A percentile compares a stretch with the other conserved stretches of the same genome.
Evolutionary conservation across 768 basidiomycete genomes (phyloP).

Genomic region (Cantharellus anzutake): DNA sequence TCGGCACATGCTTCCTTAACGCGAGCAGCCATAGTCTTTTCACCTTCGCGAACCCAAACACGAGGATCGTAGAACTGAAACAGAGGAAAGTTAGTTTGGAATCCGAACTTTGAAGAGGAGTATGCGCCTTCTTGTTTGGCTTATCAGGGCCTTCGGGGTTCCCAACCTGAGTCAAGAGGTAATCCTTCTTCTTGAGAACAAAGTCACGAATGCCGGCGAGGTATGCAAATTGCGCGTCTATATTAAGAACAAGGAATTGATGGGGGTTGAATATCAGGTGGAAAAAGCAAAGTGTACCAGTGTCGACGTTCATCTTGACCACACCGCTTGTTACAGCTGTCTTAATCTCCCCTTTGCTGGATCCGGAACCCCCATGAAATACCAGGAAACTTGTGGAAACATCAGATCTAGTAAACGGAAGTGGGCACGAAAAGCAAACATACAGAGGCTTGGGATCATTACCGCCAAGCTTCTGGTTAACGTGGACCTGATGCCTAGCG

Average conservation of each 20-base stretch:
- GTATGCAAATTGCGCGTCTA: slow-evolving; percentile 83
- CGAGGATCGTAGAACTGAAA: slow-evolving; percentile 78
- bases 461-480: slow-evolving; percentile 45
- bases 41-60: slow-evolving; percentile 97
- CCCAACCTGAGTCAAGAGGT: slow-evolving; percentile 79
- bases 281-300: slow-evolving; percentile 23
- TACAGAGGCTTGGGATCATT: slow-evolving; percentile 62
- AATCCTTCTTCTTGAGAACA: slow-evolving; percentile 65
- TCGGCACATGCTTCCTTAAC: slow-evolving; percentile 90
- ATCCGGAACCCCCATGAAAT: slow-evolving; percentile 99
- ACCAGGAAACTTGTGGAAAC: slow-evolving; percentile 63
- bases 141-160: slow-evolving; percentile 95
- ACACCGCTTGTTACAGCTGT: slow-evolving; percentile 85
- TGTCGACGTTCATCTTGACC: slow-evolving; percentile 99
- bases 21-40: slow-evolving; percentile 74
- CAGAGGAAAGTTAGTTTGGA: background rate
- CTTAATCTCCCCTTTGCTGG: slow-evolving; percentile 85
- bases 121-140: slow-evolving; percentile 89
- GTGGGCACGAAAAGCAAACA: slow-evolving; percentile 16
- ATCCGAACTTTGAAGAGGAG: slow-evolving; percentile 2
- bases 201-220: slow-evolving; percentile 80
- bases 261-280: background rate
- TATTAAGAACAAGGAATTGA: background rate
- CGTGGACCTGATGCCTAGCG: slow-evolving; percentile 71
- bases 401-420: background rate